Evolutionary conservation across 371 early-diverging fungal species (phyloP), one percentile per base, ranked within the genome.

Genomic region (Zychaea mexicana): DNA sequence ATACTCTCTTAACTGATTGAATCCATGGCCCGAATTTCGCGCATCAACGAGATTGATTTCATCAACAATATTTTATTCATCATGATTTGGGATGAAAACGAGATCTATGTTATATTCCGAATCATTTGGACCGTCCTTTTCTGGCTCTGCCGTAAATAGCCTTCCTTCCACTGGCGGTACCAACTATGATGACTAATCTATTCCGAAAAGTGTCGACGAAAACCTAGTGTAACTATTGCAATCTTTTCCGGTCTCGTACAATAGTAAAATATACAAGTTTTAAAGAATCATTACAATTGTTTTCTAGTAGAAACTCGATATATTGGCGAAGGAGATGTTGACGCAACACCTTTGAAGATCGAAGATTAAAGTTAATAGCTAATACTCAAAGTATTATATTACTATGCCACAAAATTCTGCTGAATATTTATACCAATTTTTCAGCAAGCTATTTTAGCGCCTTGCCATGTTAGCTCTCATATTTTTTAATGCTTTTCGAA

Each of bases 131-230:
- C 81, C 28, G 62, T 68, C 17, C 53, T 75, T 6, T 54, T 77
- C n/a, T 53, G 81, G 81, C 10, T 70, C 73, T 28, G 60, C 62
- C 60, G 62, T 64, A 27, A 30, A 53, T 19, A 61, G 64, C 15
- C 36, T 60, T 17, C 47, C 66, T 6, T 68, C 68, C 49, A 68
- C 71, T 9, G 85, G 83, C 63, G 63, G 62, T 47, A 83, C 82
- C 13, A 55, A 55, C 26, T 89, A 87, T 72, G 76, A 69, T 57
- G 86, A 87, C 61, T 89, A 86, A 69, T 79, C 79, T 12, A 57
- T 77, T 39, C 60, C 88, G 24, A 74, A 78, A 21, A 84, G 84
- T 17, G 62, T 86, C 42, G 85, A 86, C 66, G 56, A 73, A 27
- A 82, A 82, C 73, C 60, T 68, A 68, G 57, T 12, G 42, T 42